Conservation (phyloP, 768 basidiomycete genomes). For the Mycena rebaudengoi region DNA sequence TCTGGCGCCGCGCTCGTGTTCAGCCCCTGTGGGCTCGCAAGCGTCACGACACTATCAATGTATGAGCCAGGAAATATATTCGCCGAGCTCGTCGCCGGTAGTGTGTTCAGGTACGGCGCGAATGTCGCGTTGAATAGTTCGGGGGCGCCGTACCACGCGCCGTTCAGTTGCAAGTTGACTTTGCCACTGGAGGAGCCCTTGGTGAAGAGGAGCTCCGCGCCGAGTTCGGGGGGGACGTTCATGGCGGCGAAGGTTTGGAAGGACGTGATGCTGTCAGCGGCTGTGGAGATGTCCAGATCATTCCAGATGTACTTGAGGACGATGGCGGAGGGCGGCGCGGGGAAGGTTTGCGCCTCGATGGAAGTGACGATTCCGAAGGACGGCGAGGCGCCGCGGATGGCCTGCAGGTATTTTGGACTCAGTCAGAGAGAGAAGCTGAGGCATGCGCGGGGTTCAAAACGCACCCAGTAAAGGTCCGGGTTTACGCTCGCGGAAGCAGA, state of each 20-base stretch:
- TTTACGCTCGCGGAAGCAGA: constrained; percentile 46
- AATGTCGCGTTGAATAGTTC: constrained; percentile 36
- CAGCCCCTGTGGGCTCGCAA: constrained; percentile 38
- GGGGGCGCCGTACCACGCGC: constrained; percentile 47
- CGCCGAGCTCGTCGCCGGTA: constrained; percentile 35
- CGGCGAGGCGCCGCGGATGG: constrained; percentile 47
- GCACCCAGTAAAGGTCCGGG: constrained; percentile 61
- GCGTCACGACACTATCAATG: constrained; percentile 38
- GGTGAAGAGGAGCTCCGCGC: constrained; percentile 41
- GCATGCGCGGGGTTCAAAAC: constrained; percentile 17
- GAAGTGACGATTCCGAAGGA: constrained; percentile 54
- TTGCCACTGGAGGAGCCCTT: constrained; percentile 36
- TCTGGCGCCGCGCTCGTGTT: constrained; percentile 39
- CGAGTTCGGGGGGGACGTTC: constrained; percentile 44
- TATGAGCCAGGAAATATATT: constrained; percentile 39
- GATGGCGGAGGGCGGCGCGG: constrained; percentile 46
- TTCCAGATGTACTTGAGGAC: constrained; percentile 48
- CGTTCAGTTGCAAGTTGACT: constrained; percentile 41
- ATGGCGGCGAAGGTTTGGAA: constrained; percentile 46
- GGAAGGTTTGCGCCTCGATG: constrained; percentile 46
- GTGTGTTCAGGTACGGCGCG: constrained; percentile 39
- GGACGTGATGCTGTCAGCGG: constrained; percentile 36
- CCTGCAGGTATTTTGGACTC: constrained; percentile 31
- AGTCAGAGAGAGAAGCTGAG: not conserved
- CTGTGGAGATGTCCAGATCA: constrained; percentile 36